Base-by-base conservation (phyloP, 176 grass and related monocot species). In the Aegilops sharonensis region DNA sequence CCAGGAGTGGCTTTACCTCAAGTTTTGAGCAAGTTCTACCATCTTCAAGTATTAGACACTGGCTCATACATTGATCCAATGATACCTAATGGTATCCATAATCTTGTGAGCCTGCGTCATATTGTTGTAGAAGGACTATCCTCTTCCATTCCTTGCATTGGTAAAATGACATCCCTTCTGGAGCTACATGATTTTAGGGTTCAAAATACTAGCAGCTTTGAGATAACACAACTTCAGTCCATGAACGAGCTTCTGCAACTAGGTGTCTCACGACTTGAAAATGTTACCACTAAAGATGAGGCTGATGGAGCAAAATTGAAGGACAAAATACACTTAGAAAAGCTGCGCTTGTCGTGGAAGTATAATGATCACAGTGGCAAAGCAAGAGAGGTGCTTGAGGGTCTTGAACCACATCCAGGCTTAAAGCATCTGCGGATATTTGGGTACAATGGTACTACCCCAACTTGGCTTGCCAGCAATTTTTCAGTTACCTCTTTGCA, bases 31-130 rank as follows among this genome's bases (percentile, higher is more conserved):
- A 85, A 78, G 5, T 85, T 69, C 25, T 91, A 42, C 79, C 48
- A 91, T 48, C 86, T 94, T 69, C 77, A 91, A 78, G 75, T 71
- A 82, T 77, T 91, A 59, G 71, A 91, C 78, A 31, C 74, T 24
- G 27, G 45, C 23, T 64, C 29, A 56, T 3, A 21, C 29, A n/a
- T 10, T 5, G 18, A 68, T 24, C 73, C 35, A 6, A 3, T 3
- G 9, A 24, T 72, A 18, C 23, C 21, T 12, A 24, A 4, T 18
- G 62, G 7, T 12, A 59, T 87, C 0, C 32, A 45, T 48, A 66
- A 64, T 32, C 74, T 92, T 24, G 48, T 81, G 31, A 81, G 31
- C 31, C 12, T 90, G 32, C 14, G 48, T 2, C 68, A 88, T 68
- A 11, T 87, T 87, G 12, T 62, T 45, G 57, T 56, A 9, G 0